Base-by-base conservation (phyloP, 768 basidiomycete species). In the Kwoniella shandongensis region DNA sequence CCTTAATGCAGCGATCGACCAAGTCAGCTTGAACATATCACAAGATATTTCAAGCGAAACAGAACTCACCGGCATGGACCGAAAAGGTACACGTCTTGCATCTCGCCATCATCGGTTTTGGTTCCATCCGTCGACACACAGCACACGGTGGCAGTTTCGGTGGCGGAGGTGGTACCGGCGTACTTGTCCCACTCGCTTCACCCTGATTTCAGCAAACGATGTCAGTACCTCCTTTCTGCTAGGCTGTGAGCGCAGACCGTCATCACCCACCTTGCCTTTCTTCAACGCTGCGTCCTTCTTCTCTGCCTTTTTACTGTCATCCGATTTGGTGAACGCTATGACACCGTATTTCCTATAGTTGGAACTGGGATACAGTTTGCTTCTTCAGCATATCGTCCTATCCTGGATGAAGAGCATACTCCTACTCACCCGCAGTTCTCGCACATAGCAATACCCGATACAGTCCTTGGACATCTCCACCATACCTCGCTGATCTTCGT, bases 291-390 rank as follows among this genome's bases (percentile, higher is more conserved):
- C 81, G 59, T 86, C 84, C 20, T 83, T 79, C 77, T 84, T 85
- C 55, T 84, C 82, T 11, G 70, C 53, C 45, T 72, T 66, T 69
- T 80, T 81, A 5, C 69, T 69, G 63, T 75, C 72, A 27, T 76
- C 74, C 20, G 77, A 64, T 32, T 67, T 67, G 29, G 58, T 67
- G 57, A 69, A 70, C 22, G 67, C 60, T 46, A 92, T 79, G 65
- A 93, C 91, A 0, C 89, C 91, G 73, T 96, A 96, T 77, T 93
- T 96, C 65, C 91, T 81, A 87, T 90, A 96, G 62, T 87, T 88
- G 42, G 84, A 83, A 12, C 74, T 75, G 41, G 5, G 23, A 22
- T 3, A 17, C 47, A 15, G 8, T 5, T 6, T 17, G 17, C 22
- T 5, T 40, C 15, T 20, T 13, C 27, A 13, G 12, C 42, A 29